Base-by-base conservation (phyloP, 805 yeast genomes). In the Spathaspora passalidarum region DNA sequence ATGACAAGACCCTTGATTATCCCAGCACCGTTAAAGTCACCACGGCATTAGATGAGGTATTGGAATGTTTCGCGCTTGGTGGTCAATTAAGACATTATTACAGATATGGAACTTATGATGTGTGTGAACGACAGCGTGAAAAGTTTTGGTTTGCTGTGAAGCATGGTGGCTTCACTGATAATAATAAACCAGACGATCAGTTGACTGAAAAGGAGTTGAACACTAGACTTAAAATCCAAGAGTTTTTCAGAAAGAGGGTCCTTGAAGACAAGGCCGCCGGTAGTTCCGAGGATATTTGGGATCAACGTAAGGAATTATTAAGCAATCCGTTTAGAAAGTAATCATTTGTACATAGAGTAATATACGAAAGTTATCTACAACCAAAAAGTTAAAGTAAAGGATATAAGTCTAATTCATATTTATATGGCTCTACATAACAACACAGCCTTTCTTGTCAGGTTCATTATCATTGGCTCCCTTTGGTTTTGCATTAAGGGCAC, bases 401-500 rank as follows among this genome's bases (percentile, higher is more conserved):
- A n/a, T 26, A 10, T 26, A 10, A n/a, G 17, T 29, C 34, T 29
- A 20, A 17, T 13, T 20, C 10, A 36, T 36, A 36, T 18, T 36
- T 18, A 6, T 18, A 34, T 18, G n/a, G 10, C 29, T 13, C 59
- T 57, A 72, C 72, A 72, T 64, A 36, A 72, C 53, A 35, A 66
- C 60, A 56, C 77, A 72, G 29, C 67, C 55, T 56, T 68, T 69
- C 49, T 63, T 63, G 43, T 69, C 72, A 18, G 66, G 68, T 51
- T 68, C 73, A 44, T 73, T 76, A 45, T 75, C 78, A 50, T 71
- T 69, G 42, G 80, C 81, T 45, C 91, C 92, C 68, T 83, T 88
- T 42, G 96, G 87, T 60, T 81, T 88, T 11, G 96, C 96, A 51
- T 87, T 84, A 55, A 92, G 75, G 2, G 97, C 98, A 60, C 96